Conservation (phyloP, 1,139 yeast genomes). For the Meyerozyma guilliermondii region DNA sequence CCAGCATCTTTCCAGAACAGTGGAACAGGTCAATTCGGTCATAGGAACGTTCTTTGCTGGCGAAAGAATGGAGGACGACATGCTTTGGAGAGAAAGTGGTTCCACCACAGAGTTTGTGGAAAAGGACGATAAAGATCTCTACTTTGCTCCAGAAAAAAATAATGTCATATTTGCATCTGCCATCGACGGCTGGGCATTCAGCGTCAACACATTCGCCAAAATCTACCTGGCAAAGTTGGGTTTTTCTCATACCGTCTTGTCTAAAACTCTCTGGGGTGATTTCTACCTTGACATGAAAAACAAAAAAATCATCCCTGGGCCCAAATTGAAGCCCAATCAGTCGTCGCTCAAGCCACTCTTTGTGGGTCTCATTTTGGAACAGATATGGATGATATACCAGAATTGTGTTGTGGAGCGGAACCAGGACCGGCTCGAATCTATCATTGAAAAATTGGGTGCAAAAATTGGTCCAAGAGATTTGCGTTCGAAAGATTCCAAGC, state of each 20-base stretch:
- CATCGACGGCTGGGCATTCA: constrained; percentile 97
- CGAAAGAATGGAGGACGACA: constrained; percentile 87
- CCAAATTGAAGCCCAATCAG: constrained; percentile 46
- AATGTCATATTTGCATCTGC: constrained; percentile 95
- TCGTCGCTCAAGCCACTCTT: constrained; percentile 67
- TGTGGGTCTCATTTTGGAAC: constrained; percentile 82
- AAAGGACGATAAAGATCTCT: constrained; percentile 75
- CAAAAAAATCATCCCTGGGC: constrained; percentile 67
- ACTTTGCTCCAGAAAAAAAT: constrained; percentile 84
- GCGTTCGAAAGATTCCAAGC: constrained; percentile 70
- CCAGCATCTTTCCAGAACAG: constrained; percentile 65
- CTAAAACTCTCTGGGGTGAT: constrained; percentile 96
- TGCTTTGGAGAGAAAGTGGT: constrained; percentile 72
- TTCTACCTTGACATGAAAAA: constrained; percentile 85
- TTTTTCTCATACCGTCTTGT: constrained; percentile 70
- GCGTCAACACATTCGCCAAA: constrained; percentile 80
- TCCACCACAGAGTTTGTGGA: constrained; percentile 60
- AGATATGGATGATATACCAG: constrained; percentile 88
- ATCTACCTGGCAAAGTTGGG: constrained; percentile 84
- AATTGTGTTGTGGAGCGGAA: constrained; percentile 62
- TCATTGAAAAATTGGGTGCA: constrained; percentile 64
- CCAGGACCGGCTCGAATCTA: constrained; percentile 67
- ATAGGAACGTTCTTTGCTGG: constrained; percentile 92
- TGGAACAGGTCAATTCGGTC: constrained; percentile 94
- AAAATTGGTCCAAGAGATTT: constrained; percentile 72